Base-by-base conservation (phyloP, 1,284 basidiomycete species). In the Malassezia sympodialis region DNA sequence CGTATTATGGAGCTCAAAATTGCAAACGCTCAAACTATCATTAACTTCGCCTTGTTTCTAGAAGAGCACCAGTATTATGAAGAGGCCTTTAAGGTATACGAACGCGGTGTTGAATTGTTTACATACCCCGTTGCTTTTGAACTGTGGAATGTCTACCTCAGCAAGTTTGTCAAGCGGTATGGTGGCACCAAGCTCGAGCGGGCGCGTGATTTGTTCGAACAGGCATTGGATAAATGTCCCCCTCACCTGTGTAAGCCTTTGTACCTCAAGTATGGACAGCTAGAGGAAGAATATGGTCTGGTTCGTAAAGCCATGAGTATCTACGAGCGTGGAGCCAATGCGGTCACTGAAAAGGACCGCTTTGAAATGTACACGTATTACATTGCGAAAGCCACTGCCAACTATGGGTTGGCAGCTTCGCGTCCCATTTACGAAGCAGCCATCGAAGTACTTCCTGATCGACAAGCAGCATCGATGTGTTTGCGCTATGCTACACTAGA, bases 291-390 rank as follows among this genome's bases (percentile, higher is more conserved):
- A 59, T 81, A 87, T 66, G 94, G 94, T 5, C 79, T 99, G 23
- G 89, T 90, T 8, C 96, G 94, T 77, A 84, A 93, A 0, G 88
- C 93, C 0, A 96, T 98, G 90, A 81, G 83, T 4, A 88, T 98
- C 56, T 91, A 91, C 72, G 91, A 96, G 67, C 85, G 94, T 19
- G 94, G 90, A 6, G 86, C 89, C 0, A 80, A 83, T 62, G 85
- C 83, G 4, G 89, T 98, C 6, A 82, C 83, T 23, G 85, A 88
- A 61, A 83, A 86, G 57, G 93, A 96, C 76, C 90, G 91, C 72
- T 93, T 96, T 72, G 90, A 96, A 86, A 91, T 98, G 86, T 99
- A 86, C 77, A 86, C 87, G 0, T 84, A 96, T 67, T 96, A 96
- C 78, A 93, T 98, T 62, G 91, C 94, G 37, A 96, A 98, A 76